These are phyloP conservation scores for Williopsis jadinii DNA, from an alignment of 1,139 yeast species.

Conservation along the genomic window DNA sequence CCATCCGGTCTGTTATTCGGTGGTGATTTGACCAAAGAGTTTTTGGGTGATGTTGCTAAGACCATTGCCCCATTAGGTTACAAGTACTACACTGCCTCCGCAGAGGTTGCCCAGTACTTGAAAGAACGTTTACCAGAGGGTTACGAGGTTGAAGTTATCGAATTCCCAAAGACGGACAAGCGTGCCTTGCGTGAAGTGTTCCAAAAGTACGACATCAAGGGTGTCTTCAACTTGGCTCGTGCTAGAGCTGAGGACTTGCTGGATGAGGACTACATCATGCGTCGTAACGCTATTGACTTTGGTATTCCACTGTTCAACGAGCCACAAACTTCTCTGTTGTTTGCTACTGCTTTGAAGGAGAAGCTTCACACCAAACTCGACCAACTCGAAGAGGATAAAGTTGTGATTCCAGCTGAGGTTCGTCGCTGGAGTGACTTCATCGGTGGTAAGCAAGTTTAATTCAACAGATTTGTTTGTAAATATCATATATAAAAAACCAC, in stretches of 20 bases:
- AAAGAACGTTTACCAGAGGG: conserved; percentile 33
- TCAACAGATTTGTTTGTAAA: too few species aligned
- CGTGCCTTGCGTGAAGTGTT: conserved; percentile 89
- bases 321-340: conserved; percentile 84
- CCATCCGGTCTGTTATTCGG: conserved; percentile 89
- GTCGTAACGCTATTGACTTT: conserved; percentile 98
- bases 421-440: conserved; percentile 94
- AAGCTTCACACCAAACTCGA: conserved; percentile 55
- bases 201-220: conserved; percentile 74
- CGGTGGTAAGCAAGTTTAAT: conserved; percentile 80
- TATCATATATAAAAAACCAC: too few species aligned
- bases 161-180: conserved; percentile 89
- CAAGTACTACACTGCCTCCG: conserved; percentile 72
- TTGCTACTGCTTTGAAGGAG: conserved; percentile 74
- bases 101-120: conserved; percentile 65
- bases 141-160: conserved; percentile 54
- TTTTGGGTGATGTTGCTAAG: conserved; percentile 67
- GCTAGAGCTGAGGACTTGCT: conserved; percentile 79
- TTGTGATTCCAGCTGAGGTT: conserved; percentile 75
- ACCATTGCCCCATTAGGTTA: conserved; percentile 70
- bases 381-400: conserved; percentile 32
- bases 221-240: conserved; percentile 87
- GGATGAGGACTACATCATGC: conserved; percentile 93
- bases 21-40: conserved; percentile 74
- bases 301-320: conserved; percentile 95